Conservation (phyloP, 345 rosid species). For the Carallia brachiata region DNA sequence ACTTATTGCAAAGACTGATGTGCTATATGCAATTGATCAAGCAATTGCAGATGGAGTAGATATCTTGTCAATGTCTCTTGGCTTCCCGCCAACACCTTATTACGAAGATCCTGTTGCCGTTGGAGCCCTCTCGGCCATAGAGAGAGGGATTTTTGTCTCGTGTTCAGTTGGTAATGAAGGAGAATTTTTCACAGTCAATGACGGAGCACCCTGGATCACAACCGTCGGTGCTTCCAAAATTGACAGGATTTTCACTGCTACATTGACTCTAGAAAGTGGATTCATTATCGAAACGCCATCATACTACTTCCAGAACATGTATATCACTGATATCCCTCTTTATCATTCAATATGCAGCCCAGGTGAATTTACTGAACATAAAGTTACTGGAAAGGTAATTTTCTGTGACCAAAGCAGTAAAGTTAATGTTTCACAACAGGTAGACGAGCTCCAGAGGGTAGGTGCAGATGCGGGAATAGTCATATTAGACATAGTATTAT, state of each 20-base stretch:
- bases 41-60: constrained; percentile 69
- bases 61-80: constrained; percentile 56
- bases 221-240: too few species aligned
- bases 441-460: constrained; percentile 25
- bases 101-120: constrained; percentile 46
- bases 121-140: constrained; percentile 54
- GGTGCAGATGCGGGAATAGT: constrained; percentile 40
- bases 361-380: constrained; percentile 22
- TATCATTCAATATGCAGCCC: constrained; percentile 27
- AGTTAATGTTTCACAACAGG: constrained; percentile 3
- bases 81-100: constrained; percentile 32
- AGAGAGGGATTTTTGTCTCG: constrained; percentile 44
- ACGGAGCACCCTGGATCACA: constrained; percentile 30
- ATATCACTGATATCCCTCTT: constrained; percentile 22
- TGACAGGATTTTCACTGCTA: too few species aligned
- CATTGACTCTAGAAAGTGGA: too few species aligned
- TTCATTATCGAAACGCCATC: too few species aligned
- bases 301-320: neutral
- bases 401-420: constrained; percentile 25
- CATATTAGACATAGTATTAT: constrained; percentile 12
- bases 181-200: constrained; percentile 10
- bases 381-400: constrained; percentile 37
- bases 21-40: constrained; percentile 41
- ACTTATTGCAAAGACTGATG: too few species aligned
- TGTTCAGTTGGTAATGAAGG: constrained; percentile 61